These are phyloP conservation scores for Tolypocladium amazonense DNA, from an alignment of 2,329 filamentous ascomycete genomes.

Conservation along the genomic window DNA sequence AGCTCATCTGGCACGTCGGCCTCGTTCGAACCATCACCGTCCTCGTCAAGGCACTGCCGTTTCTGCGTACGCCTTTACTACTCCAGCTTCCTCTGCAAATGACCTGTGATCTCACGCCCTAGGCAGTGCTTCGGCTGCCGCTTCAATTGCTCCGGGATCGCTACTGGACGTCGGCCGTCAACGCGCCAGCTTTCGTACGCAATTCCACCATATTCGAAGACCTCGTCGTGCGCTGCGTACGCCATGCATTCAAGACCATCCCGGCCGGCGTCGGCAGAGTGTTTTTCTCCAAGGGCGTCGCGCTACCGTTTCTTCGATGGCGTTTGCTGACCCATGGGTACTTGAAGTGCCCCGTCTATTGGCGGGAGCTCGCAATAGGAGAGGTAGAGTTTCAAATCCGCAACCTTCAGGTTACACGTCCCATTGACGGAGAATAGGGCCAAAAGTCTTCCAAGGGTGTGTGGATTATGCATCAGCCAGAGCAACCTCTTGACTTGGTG, in stretches of 20 bases:
- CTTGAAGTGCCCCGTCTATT: slow-evolving; percentile 49
- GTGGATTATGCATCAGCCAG: slow-evolving; percentile 56
- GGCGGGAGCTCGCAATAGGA: slow-evolving; percentile 37
- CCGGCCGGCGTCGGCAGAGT: slow-evolving; percentile 58
- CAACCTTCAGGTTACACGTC: neutral
- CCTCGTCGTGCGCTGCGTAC: slow-evolving; percentile 64
- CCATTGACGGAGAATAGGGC: slow-evolving; percentile 8
- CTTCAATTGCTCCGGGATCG: slow-evolving; percentile 11
- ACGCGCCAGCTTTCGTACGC: slow-evolving; percentile 51
- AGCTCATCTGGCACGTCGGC: slow-evolving; percentile 59
- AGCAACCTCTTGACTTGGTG: slow-evolving; percentile 59
- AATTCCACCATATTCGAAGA: slow-evolving; percentile 67
- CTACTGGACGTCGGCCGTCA: slow-evolving; percentile 14
- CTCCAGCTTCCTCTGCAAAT: neutral
- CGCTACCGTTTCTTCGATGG: slow-evolving; percentile 64
- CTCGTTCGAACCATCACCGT: slow-evolving; percentile 46
- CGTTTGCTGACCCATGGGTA: slow-evolving; percentile 66
- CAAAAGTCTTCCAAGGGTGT: slow-evolving; percentile 48
- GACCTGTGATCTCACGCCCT: neutral
- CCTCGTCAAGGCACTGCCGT: slow-evolving; percentile 54
- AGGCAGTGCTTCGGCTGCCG: slow-evolving; percentile 1
- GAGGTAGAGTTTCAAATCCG: slow-evolving; percentile 11
- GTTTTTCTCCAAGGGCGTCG: slow-evolving; percentile 67
- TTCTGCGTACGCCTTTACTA: slow-evolving; percentile 44
- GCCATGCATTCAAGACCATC: slow-evolving; percentile 66